phyloP scores from a whole-genome alignment of 2,329 filamentous ascomycete genomes.

The Calonectria pteridis region DNA sequence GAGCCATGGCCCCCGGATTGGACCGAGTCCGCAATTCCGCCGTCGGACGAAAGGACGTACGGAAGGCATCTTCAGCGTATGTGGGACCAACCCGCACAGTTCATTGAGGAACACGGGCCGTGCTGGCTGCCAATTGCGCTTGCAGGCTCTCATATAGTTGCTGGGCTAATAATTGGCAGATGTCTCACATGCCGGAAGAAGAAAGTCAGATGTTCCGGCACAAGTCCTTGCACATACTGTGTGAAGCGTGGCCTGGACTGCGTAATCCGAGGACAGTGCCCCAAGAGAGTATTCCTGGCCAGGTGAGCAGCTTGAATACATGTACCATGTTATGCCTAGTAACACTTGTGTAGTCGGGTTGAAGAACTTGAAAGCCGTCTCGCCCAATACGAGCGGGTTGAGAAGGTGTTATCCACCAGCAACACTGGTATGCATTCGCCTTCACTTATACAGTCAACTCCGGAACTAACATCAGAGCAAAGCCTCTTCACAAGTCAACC shows the following conservation, averaged over 20 bases:
- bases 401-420: slow-evolving; percentile 25
- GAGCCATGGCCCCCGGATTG: slow-evolving; percentile 35
- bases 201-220: slow-evolving; percentile 43
- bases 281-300: slow-evolving; percentile 44
- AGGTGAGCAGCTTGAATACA: slow-evolving; percentile 31
- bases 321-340: not conserved
- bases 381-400: slow-evolving; percentile 41
- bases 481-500: slow-evolving; percentile 10
- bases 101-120: not conserved
- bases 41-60: slow-evolving; percentile 36
- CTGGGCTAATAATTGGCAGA: slow-evolving; percentile 21
- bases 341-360: slow-evolving; percentile 33
- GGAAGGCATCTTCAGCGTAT: slow-evolving; percentile 44
- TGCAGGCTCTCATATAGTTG: not conserved
- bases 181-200: slow-evolving; percentile 46
- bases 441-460: not conserved
- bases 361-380: slow-evolving; percentile 44
- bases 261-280: slow-evolving; percentile 43
- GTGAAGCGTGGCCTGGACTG: slow-evolving; percentile 43
- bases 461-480: slow-evolving; percentile 22
- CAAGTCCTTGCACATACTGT: slow-evolving; percentile 44
- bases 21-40: slow-evolving; percentile 38
- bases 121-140: not conserved
- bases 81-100: slow-evolving; percentile 15
- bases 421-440: slow-evolving; percentile 26